A percentile compares a stretch with the other conserved stretches of the same genome.
Evolutionary conservation across 768 basidiomycete genomes (phyloP).

Genomic region (Termitomyces heimii): DNA sequence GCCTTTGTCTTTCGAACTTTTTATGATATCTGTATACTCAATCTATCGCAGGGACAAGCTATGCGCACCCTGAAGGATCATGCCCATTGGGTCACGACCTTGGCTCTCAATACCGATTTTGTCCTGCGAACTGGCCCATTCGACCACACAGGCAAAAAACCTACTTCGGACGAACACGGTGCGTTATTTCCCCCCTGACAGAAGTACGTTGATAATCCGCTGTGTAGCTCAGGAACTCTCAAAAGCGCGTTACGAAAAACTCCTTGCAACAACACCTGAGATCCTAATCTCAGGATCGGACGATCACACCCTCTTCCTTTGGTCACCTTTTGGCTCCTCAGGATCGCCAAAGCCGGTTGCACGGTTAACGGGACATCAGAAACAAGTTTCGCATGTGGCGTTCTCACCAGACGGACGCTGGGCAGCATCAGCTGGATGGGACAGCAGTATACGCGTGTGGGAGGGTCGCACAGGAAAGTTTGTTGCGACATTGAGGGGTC

Average conservation of each 20-base stretch:
- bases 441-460: constrained; percentile 89
- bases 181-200: constrained; percentile 5
- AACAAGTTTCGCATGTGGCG: constrained; percentile 88
- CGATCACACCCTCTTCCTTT: constrained; percentile 96
- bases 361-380: constrained; percentile 90
- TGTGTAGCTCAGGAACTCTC: constrained; percentile 71
- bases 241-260: constrained; percentile 66
- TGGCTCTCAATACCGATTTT: constrained; percentile 94
- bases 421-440: constrained; percentile 90
- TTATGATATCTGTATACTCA: neutral
- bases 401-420: constrained; percentile 93
- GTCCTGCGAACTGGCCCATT: constrained; percentile 87
- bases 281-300: constrained; percentile 93
- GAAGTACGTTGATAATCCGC: neutral
- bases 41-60: constrained; percentile 60
- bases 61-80: constrained; percentile 89
- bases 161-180: constrained; percentile 83
- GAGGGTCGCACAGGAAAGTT: constrained; percentile 83
- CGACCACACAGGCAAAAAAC: constrained; percentile 79
- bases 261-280: constrained; percentile 65
- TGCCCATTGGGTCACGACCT: constrained; percentile 98
- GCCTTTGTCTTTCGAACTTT: neutral
- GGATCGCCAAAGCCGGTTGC: constrained; percentile 40
- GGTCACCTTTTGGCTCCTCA: constrained; percentile 46
- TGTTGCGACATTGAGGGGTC: constrained; percentile 84